phyloP scores from a whole-genome alignment of 306 rosid species.

The Luffa aegyptiaca region DNA sequence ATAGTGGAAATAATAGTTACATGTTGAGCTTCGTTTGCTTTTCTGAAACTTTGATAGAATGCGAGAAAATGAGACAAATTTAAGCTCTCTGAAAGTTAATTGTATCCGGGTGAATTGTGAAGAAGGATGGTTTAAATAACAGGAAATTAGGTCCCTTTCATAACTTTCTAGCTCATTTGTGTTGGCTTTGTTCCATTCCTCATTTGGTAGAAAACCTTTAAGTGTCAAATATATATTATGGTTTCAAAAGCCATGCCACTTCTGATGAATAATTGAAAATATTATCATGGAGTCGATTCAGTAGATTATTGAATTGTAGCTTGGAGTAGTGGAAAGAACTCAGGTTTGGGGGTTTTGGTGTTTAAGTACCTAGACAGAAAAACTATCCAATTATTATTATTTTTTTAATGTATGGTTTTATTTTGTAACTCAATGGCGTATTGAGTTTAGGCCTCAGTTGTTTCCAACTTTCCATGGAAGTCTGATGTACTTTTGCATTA shows the following conservation, averaged over 20 bases:
- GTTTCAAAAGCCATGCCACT: not conserved
- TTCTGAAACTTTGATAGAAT: not conserved
- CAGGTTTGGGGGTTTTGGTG: not conserved
- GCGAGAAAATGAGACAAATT: not conserved
- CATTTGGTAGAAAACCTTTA: not conserved
- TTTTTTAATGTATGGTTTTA: not conserved
- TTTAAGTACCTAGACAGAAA: not conserved
- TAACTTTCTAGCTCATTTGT: not conserved
- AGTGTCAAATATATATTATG: not conserved
- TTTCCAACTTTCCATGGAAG: not conserved
- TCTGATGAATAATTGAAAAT: not conserved
- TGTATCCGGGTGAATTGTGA: not conserved
- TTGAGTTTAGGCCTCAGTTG: not conserved
- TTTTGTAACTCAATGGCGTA: not conserved
- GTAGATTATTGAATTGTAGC: not conserved
- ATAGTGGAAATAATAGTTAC: not conserved
- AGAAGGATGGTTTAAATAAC: not conserved
- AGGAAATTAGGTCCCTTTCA: not conserved
- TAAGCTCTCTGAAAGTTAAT: not conserved
- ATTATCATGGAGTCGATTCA: not conserved
- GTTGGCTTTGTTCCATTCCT: not conserved
- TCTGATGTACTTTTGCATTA: not conserved
- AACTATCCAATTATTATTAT: not conserved
- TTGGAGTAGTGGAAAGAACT: not conserved
- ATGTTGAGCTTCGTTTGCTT: not conserved